Evolutionary conservation across 78 protist genomes (phyloP).

Genomic region (Acrasis kona): DNA sequence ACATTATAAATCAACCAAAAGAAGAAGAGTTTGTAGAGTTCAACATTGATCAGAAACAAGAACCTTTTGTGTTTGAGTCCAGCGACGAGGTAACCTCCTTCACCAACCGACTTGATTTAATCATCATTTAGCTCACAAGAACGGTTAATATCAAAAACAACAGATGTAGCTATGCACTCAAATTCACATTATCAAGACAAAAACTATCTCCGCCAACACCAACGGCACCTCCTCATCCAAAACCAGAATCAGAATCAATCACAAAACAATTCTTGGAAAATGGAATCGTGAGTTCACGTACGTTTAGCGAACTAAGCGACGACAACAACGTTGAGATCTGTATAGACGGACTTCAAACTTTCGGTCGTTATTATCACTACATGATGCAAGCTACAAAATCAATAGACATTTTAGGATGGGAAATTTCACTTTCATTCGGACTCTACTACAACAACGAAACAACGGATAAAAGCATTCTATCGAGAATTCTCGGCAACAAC

Average conservation of each 20-base stretch:
- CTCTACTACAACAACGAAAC: slow-evolving; percentile 23
- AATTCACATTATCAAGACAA: background rate
- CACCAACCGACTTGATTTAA: too few relatives aligned
- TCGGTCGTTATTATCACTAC: slow-evolving; percentile 44
- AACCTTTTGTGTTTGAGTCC: background rate
- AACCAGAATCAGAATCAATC: background rate
- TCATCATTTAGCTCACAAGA: too few relatives aligned
- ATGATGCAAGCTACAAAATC: slow-evolving; percentile 45
- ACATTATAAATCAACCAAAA: background rate
- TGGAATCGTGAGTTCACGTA: too few relatives aligned
- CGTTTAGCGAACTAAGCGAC: background rate
- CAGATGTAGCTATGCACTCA: background rate
- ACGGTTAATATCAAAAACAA: background rate
- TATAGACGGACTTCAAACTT: slow-evolving; percentile 58
- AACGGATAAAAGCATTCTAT: slow-evolving; percentile 15
- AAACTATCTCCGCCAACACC: slow-evolving; percentile 3
- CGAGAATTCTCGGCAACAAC: background rate
- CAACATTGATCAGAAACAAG: background rate
- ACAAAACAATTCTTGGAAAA: background rate
- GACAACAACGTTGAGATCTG: slow-evolving; percentile 41
- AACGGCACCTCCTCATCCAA: background rate
- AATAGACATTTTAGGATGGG: slow-evolving; percentile 56
- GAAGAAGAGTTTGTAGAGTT: background rate
- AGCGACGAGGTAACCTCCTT: background rate
- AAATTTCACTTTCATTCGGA: slow-evolving; percentile 53